Percentiles rank a stretch among this genome's conserved stretches.
phyloP scores from a whole-genome alignment of 768 basidiomycete genomes.

The Fomitopsis serialis region DNA sequence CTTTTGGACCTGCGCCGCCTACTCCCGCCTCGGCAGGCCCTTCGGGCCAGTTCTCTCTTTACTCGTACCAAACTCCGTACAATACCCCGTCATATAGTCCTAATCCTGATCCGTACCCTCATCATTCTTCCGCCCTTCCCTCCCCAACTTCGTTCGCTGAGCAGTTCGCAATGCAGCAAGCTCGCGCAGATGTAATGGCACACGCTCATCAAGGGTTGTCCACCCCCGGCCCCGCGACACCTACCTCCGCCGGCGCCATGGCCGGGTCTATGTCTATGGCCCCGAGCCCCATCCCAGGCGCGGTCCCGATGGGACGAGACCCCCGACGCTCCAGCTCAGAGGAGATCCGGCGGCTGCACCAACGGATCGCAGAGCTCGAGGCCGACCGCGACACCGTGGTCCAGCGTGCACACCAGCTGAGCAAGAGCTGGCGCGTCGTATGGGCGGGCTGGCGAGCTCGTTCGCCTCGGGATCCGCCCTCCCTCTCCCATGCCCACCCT shows the following conservation, averaged over 20 bases:
- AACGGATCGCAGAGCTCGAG: slow-evolving; percentile 59
- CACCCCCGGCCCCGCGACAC: slow-evolving; percentile 16
- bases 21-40: slow-evolving; percentile 13
- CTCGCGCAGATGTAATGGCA: slow-evolving; percentile 11
- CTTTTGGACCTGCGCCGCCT: slow-evolving; percentile 15
- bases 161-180: slow-evolving; percentile 13
- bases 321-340: slow-evolving; percentile 31
- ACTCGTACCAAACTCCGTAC: slow-evolving; percentile 2
- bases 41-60: slow-evolving; percentile 10
- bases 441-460: slow-evolving; percentile 8
- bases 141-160: slow-evolving; percentile 12
- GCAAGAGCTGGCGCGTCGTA: slow-evolving; percentile 31
- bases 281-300: slow-evolving; percentile 14
- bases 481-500: slow-evolving; percentile 28
- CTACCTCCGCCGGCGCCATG: slow-evolving; percentile 15
- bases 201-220: slow-evolving; percentile 11
- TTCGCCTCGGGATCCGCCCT: slow-evolving; percentile 18
- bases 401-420: slow-evolving; percentile 45
- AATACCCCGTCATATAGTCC: slow-evolving; percentile 8
- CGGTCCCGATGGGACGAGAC: slow-evolving; percentile 15
- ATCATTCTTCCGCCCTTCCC: slow-evolving; percentile 9
- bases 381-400: slow-evolving; percentile 47
- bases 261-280: slow-evolving; percentile 23
- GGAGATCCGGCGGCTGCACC: slow-evolving; percentile 52
- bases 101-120: background rate